Conservation (phyloP, 108 stramenopile species). For the Stephanodiscus triporus region DNA sequence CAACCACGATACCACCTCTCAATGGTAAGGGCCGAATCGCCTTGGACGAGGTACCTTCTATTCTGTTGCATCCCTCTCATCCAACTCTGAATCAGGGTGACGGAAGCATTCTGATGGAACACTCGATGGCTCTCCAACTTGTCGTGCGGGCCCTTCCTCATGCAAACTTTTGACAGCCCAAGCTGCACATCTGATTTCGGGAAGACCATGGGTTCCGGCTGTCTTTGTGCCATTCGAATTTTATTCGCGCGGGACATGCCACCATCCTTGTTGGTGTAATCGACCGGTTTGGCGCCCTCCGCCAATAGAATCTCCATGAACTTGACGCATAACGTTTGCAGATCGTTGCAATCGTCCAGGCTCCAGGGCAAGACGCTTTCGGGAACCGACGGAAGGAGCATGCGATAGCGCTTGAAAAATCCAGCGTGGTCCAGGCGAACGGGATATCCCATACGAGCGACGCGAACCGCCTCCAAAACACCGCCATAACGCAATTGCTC, state of each 20-base stretch:
- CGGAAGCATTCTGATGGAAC: conserved; percentile 75
- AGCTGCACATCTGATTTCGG: conserved; percentile 88
- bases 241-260: conserved; percentile 83
- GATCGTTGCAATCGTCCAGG: conserved; percentile 70
- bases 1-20: conserved; percentile 85
- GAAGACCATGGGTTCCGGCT: conserved; percentile 79
- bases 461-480: conserved; percentile 99
- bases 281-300: conserved; percentile 68
- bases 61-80: conserved; percentile 74
- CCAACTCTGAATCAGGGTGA: conserved; percentile 84
- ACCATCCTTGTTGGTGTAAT: conserved; percentile 63
- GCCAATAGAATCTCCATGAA: conserved; percentile 68
- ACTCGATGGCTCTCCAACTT: conserved; percentile 85
- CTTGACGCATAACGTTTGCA: conserved; percentile 80
- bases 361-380: conserved; percentile 72
- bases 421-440: conserved; percentile 90
- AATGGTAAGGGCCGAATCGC: conserved; percentile 67
- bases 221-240: conserved; percentile 87
- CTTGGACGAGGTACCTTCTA: conserved; percentile 60
- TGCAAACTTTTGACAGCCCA: conserved; percentile 92
- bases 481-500: conserved; percentile 98
- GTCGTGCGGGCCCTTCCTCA: conserved; percentile 94
- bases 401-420: conserved; percentile 92
- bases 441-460: conserved; percentile 98
- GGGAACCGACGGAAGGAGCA: conserved; percentile 74